phyloP scores from a whole-genome alignment of 805 yeast species.

The Danielia reshetovae region DNA sequence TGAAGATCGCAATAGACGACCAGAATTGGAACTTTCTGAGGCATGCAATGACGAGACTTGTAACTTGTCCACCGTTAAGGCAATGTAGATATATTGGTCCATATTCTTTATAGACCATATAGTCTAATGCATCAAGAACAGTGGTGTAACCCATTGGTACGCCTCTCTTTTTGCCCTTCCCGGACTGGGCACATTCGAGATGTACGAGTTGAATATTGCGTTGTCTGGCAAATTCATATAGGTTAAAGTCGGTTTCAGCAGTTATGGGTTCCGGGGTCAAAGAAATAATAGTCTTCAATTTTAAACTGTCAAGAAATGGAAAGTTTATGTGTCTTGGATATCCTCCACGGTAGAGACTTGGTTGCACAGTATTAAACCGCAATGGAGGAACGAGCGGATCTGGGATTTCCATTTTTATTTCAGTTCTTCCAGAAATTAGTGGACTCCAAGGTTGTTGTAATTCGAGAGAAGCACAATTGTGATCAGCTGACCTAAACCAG shows the following conservation, averaged over 20 bases:
- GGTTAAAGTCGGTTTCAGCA: slow-evolving; percentile 44
- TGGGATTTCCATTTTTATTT: not conserved
- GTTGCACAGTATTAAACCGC: slow-evolving; percentile 67
- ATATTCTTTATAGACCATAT: slow-evolving; percentile 52
- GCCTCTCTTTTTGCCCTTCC: slow-evolving; percentile 77
- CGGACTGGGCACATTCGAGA: slow-evolving; percentile 60
- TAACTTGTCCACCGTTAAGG: slow-evolving; percentile 83
- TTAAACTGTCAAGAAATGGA: slow-evolving; percentile 60
- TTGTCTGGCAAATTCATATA: slow-evolving; percentile 49
- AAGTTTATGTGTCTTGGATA: slow-evolving; percentile 77
- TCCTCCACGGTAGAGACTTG: slow-evolving; percentile 75
- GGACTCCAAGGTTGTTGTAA: too few species aligned
- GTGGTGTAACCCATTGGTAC: slow-evolving; percentile 72
- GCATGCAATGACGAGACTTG: slow-evolving; percentile 82
- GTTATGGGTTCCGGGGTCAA: slow-evolving; percentile 74
- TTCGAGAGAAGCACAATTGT: too few species aligned
- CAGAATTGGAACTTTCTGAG: slow-evolving; percentile 78
- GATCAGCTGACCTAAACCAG: too few species aligned
- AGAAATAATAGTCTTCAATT: slow-evolving; percentile 69
- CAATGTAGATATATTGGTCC: slow-evolving; percentile 85
- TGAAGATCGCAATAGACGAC: slow-evolving; percentile 84
- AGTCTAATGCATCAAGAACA: slow-evolving; percentile 56
- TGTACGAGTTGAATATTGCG: slow-evolving; percentile 64
- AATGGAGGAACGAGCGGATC: slow-evolving; percentile 64
- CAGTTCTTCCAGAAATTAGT: too few species aligned